Base-by-base conservation (phyloP, 2,329 filamentous ascomycete genomes). In the Zasmidium angulare region DNA sequence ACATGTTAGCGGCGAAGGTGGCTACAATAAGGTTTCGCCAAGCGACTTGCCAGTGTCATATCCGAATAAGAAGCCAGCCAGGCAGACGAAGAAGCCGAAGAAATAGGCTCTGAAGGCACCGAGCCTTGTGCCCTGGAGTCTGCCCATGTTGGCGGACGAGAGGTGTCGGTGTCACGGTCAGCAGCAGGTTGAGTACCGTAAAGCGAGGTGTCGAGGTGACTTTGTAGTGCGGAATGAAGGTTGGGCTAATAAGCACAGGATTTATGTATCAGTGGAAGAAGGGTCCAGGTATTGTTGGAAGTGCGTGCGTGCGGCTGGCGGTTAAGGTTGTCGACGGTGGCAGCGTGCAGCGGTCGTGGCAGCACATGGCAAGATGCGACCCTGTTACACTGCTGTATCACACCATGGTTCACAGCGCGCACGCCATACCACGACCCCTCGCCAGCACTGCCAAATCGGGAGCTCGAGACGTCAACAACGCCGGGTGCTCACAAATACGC, bases 21-120 rank as follows among this genome's bases (percentile, higher is more conserved):
- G 26, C 26, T 6, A 6, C 26, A 29, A 29, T 29, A 29, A 29
- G 26, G 26, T 29, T 29, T 29, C 26, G n/a, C 36, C 12, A 36
- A 63, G 54, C 67, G 63, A 79, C 26, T 29, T 79, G 58, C 78
- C 78, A 43, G 73, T 76, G 58, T 79, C 77, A 63, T 80, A 80
- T 40, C 77, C 77, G 62, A 68, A 71, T 11, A 68, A 53, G 53
- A 68, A 68, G 2, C 66, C 66, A 14, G 66, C 63, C 0, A 59
- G 58, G 52, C 66, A 68, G 53, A 68, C 52, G 60, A 68, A 68
- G 61, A 65, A 68, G 20, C 64, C 66, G 53, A 68, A 68, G 53
- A 64, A 64, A 46, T 67, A 67, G 21, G 66, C 64, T 50, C 66
- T 52, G 21, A 66, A 64, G 14, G 66, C 64, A 24, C 66, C 66